These are phyloP conservation scores for Monsonia emarginata DNA, from an alignment of 441 rosid genomes.

Conservation along the genomic window DNA sequence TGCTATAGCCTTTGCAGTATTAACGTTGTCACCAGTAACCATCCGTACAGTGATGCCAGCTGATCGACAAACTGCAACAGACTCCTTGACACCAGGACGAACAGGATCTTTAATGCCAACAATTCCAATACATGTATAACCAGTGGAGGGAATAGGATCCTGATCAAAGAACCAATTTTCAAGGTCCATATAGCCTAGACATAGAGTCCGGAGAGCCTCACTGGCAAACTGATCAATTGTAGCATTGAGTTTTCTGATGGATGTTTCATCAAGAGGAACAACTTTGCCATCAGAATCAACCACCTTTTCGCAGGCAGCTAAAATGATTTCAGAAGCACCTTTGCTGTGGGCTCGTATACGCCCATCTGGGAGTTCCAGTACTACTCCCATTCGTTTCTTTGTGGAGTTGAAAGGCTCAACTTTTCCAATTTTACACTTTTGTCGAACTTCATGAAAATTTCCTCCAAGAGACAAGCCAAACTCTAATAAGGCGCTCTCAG, in stretches of 20 bases:
- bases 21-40: slow-evolving; percentile 1
- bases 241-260: neutral
- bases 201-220: neutral
- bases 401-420: slow-evolving; percentile 6
- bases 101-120: slow-evolving; percentile 1
- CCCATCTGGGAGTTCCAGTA: neutral
- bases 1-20: slow-evolving; percentile 1
- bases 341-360: neutral
- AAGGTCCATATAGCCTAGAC: neutral
- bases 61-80: neutral
- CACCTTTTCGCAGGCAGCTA: neutral
- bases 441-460: neutral
- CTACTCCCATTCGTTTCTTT: neutral
- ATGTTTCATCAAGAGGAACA: neutral
- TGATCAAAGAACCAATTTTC: neutral
- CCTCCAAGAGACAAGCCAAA: neutral
- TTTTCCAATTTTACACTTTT: neutral
- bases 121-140: neutral
- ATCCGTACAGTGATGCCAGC: slow-evolving; percentile 1
- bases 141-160: neutral
- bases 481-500: neutral
- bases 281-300: neutral
- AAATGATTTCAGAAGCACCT: slow-evolving; percentile 2
- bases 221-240: slow-evolving; percentile 1
- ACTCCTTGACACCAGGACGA: slow-evolving; percentile 4